Evolutionary conservation across 768 basidiomycete genomes (phyloP), one percentile per base, ranked within the genome.

Genomic region (Kwoniella pini): DNA sequence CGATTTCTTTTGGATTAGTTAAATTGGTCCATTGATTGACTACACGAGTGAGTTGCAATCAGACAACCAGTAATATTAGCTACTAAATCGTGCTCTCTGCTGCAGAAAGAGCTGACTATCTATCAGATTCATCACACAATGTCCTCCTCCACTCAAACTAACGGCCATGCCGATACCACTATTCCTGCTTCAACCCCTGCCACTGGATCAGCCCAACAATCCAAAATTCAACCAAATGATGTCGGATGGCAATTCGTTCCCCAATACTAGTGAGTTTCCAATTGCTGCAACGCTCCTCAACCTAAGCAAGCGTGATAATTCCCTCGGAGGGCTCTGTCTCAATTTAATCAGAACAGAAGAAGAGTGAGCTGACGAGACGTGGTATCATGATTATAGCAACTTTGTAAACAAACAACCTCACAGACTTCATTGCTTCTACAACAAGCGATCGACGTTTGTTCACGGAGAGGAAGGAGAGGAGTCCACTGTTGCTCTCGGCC

Each of bases 231-330:
- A 56, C 77, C 79, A 4, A 91, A 88, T 71, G 91, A 96, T 82
- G 94, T 97, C 77, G 93, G 94, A 81, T 97, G 93, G 92, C 93
- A 97, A 81, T 97, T 97, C 82, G 93, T 96, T 70, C 91, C 92
- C 49, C 94, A 99, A 81, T 98, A 98, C 82, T 99, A 99, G 79
- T 80, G 61, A 68, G 79, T 15, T 7, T 24, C 9, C 7, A n/a
- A n/a, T 7, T 42, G 33, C 12, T 42, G 11, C 9, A 42, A 42
- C n/a, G 7, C 22, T 48, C 26, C 26, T 6, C 46, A 26, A 22
- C 46, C 7, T 44, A 9, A 30, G 13, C 46, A 4, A 24, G 17
- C 11, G 12, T 48, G 12, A 30, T 19, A 39, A 40, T 39, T 19
- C 31, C 19, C 52, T 21, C n/a, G 19, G 33, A 15, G 7, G 33